Evolutionary conservation across 1,284 basidiomycete genomes (phyloP).

Genomic region (Cutaneotrichosporon sp.): DNA sequence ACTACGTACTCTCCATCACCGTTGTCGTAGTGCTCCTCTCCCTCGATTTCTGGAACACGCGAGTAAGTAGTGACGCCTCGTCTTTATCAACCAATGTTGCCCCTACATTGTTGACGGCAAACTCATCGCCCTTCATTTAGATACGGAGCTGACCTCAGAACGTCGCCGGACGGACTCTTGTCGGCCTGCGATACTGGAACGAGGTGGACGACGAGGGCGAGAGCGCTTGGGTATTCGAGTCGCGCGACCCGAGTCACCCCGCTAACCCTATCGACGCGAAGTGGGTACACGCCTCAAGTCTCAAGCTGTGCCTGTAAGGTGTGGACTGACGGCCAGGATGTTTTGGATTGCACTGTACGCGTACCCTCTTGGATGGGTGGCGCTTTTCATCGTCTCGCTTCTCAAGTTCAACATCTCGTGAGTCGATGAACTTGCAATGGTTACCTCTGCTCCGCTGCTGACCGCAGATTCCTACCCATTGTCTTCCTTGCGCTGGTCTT

Average conservation of each 20-base stretch:
- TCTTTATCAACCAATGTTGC: no score
- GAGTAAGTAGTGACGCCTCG: conserved; percentile 53
- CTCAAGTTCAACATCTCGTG: conserved; percentile 81
- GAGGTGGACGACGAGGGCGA: conserved; percentile 95
- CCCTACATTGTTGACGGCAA: no score
- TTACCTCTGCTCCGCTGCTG: not conserved
- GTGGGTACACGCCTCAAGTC: conserved; percentile 8
- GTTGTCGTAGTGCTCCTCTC: conserved; percentile 83
- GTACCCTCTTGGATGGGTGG: conserved; percentile 82
- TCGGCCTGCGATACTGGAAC: conserved; percentile 93
- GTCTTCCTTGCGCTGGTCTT: conserved; percentile 82
- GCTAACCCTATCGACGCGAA: conserved; percentile 85
- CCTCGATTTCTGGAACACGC: conserved; percentile 95
- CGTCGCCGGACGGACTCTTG: conserved; percentile 81
- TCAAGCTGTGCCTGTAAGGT: not conserved
- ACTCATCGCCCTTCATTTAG: no score
- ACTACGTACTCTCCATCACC: conserved; percentile 89
- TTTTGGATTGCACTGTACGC: conserved; percentile 70
- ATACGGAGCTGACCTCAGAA: conserved; percentile 59
- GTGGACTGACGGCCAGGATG: conserved; percentile 9
- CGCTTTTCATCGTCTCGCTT: conserved; percentile 77
- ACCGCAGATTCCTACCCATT: conserved; percentile 71
- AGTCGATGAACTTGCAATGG: conserved; percentile 27
- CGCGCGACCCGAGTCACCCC: conserved; percentile 84
- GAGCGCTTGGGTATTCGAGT: conserved; percentile 93